Conservation (phyloP, 805 yeast genomes). For the Cyberlindnera americana region DNA sequence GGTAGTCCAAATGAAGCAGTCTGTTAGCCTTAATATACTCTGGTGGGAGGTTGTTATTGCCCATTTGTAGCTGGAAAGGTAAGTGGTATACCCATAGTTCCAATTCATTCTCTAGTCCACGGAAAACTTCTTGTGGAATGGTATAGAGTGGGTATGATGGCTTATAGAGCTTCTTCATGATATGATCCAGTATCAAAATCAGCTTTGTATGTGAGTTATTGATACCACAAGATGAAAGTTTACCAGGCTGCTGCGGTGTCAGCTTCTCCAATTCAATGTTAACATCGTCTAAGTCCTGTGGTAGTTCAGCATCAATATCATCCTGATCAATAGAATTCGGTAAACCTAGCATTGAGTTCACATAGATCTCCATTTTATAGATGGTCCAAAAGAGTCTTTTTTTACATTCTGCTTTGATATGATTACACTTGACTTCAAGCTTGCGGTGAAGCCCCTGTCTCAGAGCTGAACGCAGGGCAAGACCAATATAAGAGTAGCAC, state of each 20-base stretch:
- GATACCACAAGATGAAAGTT: conserved; percentile 42
- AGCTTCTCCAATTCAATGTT: conserved; percentile 40
- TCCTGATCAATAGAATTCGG: conserved; percentile 74
- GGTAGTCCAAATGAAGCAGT: conserved; percentile 65
- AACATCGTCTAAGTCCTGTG: conserved; percentile 82
- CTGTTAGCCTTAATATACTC: conserved; percentile 70
- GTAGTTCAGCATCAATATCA: conserved; percentile 85
- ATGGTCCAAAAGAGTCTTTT: conserved; percentile 87
- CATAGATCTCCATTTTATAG: conserved; percentile 86
- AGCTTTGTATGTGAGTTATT: conserved; percentile 83
- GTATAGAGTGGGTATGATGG: conserved; percentile 36
- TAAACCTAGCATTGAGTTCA: conserved; percentile 82
- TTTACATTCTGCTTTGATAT: conserved; percentile 80
- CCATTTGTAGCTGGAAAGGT: conserved; percentile 65
- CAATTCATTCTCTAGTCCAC: conserved; percentile 65
- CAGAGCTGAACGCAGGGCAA: conserved; percentile 79
- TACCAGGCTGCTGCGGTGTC: conserved; percentile 32
- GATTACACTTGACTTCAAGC: conserved; percentile 42
- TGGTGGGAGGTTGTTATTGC: conserved; percentile 33
- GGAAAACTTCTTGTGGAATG: conserved; percentile 46
- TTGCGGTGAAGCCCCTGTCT: conserved; percentile 81
- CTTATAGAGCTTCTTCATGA: conserved; percentile 73
- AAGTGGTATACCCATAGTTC: conserved; percentile 70
- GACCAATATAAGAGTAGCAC: conserved; percentile 88
- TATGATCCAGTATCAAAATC: conserved; percentile 64